A percentile compares a stretch with the other conserved stretches of the same genome.
phyloP scores from a whole-genome alignment of 2,329 filamentous ascomycete genomes.

The Cytospora paraplurivora region DNA sequence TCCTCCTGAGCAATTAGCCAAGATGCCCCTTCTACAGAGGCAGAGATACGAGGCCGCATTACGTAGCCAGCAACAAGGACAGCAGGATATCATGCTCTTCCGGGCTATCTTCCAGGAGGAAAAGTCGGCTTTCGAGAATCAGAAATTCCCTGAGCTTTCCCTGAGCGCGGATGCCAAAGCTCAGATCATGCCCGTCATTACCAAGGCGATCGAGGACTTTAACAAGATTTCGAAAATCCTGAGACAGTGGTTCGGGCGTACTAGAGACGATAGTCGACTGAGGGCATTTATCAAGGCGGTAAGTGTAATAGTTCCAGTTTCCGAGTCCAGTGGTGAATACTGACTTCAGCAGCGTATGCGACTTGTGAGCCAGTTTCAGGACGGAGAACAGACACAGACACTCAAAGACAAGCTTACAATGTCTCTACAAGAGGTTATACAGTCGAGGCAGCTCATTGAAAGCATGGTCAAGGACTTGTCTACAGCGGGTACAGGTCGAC shows the following conservation, averaged over 20 bases:
- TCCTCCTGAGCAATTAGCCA: slow-evolving; percentile 43
- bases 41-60: slow-evolving; percentile 46
- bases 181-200: slow-evolving; percentile 49
- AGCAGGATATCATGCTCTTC: slow-evolving; percentile 36
- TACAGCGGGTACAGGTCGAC: slow-evolving; percentile 22
- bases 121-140: slow-evolving; percentile 40
- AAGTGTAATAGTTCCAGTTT: slow-evolving; percentile 36
- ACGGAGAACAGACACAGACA: slow-evolving; percentile 49
- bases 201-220: slow-evolving; percentile 46
- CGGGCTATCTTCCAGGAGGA: slow-evolving; percentile 45
- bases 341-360: slow-evolving; percentile 53
- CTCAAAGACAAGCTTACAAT: slow-evolving; percentile 56
- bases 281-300: slow-evolving; percentile 57
- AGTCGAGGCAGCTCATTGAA: slow-evolving; percentile 50
- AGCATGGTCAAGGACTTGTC: slow-evolving; percentile 54
- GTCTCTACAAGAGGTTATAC: slow-evolving; percentile 52
- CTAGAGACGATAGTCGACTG: slow-evolving; percentile 52
- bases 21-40: slow-evolving; percentile 48
- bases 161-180: slow-evolving; percentile 49
- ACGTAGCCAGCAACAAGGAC: slow-evolving; percentile 32
- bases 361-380: slow-evolving; percentile 55
- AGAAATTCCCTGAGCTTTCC: slow-evolving; percentile 47
- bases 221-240: slow-evolving; percentile 48
- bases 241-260: slow-evolving; percentile 51
- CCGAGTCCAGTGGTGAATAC: slow-evolving; percentile 24